Percentiles rank a stretch among this genome's conserved stretches.
These are phyloP conservation scores for Eremochloa ophiuroides DNA, from an alignment of 176 grass and related monocot genomes.

Conservation along the genomic window DNA sequence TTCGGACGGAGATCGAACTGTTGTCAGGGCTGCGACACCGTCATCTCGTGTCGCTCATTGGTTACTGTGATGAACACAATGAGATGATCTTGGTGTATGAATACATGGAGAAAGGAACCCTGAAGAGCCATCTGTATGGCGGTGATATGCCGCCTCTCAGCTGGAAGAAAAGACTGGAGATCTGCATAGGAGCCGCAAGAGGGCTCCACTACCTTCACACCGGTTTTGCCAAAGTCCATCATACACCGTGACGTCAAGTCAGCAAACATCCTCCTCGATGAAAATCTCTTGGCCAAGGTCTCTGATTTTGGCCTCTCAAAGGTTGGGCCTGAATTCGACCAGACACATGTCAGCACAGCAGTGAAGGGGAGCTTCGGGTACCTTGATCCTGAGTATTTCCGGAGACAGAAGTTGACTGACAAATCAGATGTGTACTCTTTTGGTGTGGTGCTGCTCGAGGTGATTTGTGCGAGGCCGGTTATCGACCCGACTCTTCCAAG, in stretches of 20 bases:
- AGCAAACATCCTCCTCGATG: constrained; percentile 92
- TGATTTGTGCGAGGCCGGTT: constrained; percentile 78
- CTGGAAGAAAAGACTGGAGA: constrained; percentile 81
- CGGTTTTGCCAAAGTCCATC: constrained; percentile 71
- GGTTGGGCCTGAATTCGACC: constrained; percentile 81
- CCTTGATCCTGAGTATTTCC: constrained; percentile 90
- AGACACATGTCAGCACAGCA: constrained; percentile 88
- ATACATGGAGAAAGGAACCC: constrained; percentile 93
- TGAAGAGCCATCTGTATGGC: constrained; percentile 86
- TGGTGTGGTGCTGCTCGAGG: constrained; percentile 86
- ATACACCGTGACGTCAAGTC: constrained; percentile 98
- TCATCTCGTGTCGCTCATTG: constrained; percentile 87
- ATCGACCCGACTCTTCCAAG: constrained; percentile 77
- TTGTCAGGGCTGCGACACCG: constrained; percentile 85
- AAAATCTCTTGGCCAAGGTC: constrained; percentile 87
- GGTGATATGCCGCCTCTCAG: constrained; percentile 57
- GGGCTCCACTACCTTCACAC: constrained; percentile 98
- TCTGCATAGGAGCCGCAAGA: constrained; percentile 96
- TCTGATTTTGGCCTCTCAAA: constrained; percentile 96
- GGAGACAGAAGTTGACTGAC: constrained; percentile 92
- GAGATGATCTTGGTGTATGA: constrained; percentile 99
- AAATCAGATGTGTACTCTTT: constrained; percentile 97
- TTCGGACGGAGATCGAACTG: constrained; percentile 89
- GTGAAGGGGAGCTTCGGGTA: constrained; percentile 96
- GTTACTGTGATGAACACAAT: constrained; percentile 76